Base-by-base conservation (phyloP, 164 flowering plant species). In the Echeveria elegans region DNA sequence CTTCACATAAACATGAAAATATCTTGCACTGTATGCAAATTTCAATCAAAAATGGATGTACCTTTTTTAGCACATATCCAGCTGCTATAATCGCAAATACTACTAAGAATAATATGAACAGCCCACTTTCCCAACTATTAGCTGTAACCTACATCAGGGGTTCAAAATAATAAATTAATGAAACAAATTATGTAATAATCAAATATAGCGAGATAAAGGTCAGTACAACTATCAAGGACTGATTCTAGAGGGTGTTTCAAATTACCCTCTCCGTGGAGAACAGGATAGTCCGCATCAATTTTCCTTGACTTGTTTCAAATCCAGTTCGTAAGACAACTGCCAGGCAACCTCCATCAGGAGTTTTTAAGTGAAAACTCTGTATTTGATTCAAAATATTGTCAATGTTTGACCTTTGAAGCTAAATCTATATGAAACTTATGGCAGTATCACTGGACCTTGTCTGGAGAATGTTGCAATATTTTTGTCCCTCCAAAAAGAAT, bases 71-170 rank as follows among this genome's bases (percentile, higher is more conserved):
- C 19, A 94, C 98, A 82, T 94, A 94, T 70, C 97, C 98, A 79
- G 98, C 97, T 77, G 98, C 98, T 69, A 94, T 85, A n/a, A 94
- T 70, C 15, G 98, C 98, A 84, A 94, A 94, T 62, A 94, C 71
- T 61, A 94, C 97, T 67, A 94, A 72, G 78, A 94, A 94, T 58
- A 89, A 78, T 68, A 94, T 94, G 74, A 94, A 94, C 6, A 94
- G 71, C 53, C 99, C 99, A 76, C 97, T 91, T 79, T 94, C 99
- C 97, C 97, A 91, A 84, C 96, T 94, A 77, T 94, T 94, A 21
- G 98, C 98, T 66, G 98, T 94, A 64, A 94, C 97, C 98, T 94
- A 77, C 32, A 78, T 40, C 53, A 72, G 28, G 23, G 23, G 31
- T 63, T 36, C 59, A 29, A 30, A 28, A 65, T 61, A 3, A 40